These are phyloP conservation scores for Backusella parvicylindrica DNA, from an alignment of 192 early-diverging fungal genomes.

Conservation along the genomic window DNA sequence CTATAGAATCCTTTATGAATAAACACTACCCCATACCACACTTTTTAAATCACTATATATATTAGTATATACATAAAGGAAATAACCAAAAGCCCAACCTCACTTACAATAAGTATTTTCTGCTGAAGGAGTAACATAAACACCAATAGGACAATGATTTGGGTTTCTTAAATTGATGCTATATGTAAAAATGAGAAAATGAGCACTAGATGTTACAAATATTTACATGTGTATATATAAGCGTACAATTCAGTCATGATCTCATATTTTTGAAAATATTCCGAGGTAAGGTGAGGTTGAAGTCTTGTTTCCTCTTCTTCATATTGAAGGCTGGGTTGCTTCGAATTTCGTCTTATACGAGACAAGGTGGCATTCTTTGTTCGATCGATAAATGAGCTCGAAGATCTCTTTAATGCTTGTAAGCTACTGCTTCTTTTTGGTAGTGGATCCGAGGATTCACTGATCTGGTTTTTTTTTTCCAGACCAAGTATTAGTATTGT, in stretches of 20 bases:
- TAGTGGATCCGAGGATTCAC: not conserved
- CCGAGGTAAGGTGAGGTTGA: conserved; percentile 6
- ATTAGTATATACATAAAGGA: not conserved
- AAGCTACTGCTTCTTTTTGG: conserved; percentile 9
- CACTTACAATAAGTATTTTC: conserved; percentile 57
- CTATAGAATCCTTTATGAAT: conserved; percentile 89
- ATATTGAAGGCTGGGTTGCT: not conserved
- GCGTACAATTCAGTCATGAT: conserved; percentile 70
- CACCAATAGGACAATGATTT: conserved; percentile 80
- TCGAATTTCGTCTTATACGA: not conserved
- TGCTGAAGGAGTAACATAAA: conserved; percentile 82
- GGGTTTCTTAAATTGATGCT: conserved; percentile 73
- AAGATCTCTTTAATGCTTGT: conserved; percentile 4
- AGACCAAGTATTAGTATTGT: no score
- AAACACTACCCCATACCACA: conserved; percentile 86
- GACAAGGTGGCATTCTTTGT: conserved; percentile 6
- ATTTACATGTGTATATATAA: no score
- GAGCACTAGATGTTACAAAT: not conserved
- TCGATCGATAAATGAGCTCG: conserved; percentile 5
- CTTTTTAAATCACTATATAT: conserved; percentile 21
- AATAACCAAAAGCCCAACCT: not conserved
- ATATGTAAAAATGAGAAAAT: not conserved
- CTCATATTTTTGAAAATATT: conserved; percentile 60
- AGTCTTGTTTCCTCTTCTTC: conserved; percentile 9
- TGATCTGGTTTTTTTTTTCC: not conserved